Base-by-base conservation (phyloP, 2,329 filamentous ascomycete species). In the Phaeosphaeriaceae sp. region DNA sequence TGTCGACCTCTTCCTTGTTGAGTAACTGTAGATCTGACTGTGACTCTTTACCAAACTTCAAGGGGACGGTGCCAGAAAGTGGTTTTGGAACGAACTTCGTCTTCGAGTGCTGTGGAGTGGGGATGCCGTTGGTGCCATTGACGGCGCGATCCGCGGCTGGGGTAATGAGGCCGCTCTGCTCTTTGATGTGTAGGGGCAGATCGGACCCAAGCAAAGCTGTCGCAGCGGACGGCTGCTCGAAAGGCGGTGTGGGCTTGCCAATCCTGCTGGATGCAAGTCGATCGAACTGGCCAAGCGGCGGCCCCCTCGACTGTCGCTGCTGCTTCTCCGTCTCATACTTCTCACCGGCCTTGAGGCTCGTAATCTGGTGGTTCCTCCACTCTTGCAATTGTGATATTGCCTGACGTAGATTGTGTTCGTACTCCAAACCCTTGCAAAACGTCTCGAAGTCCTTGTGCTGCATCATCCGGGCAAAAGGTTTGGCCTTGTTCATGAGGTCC, bases 391-490 rank as follows among this genome's bases (percentile, higher is more conserved):
- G 94, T 0, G 86, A 66, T 59, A 99, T 97, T 40, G 95, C 95
- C 72, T 96, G 89, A 1, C 95, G 89, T 19, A 99, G 82, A 67
- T 97, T 97, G 64, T 95, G 88, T 78, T 99, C 95, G 70, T 97
- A 94, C 49, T 97, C 86, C 0, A 99, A 82, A 1, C 93, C 94
- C 60, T 93, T 89, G 66, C 90, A 91, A 67, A 98, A 89, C 11
- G 89, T 87, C 63, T 96, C 91, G 71, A 97, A 98, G 76, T 99
- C 95, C 49, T 90, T 85, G 68, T 91, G 90, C 70, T 94, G 97
- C 94, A 98, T 97, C 87, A 98, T 96, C 44, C 94, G 88, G 2
- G 93, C 94, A 71, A 97, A 97, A 0, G 95, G 95, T 71, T 99
- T 99, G 5, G 93, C 91, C 76, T 97, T 97, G 79, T 94, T 94